These are phyloP conservation scores for Osmozyma mogii DNA, from an alignment of 805 yeast species.

Conservation along the genomic window DNA sequence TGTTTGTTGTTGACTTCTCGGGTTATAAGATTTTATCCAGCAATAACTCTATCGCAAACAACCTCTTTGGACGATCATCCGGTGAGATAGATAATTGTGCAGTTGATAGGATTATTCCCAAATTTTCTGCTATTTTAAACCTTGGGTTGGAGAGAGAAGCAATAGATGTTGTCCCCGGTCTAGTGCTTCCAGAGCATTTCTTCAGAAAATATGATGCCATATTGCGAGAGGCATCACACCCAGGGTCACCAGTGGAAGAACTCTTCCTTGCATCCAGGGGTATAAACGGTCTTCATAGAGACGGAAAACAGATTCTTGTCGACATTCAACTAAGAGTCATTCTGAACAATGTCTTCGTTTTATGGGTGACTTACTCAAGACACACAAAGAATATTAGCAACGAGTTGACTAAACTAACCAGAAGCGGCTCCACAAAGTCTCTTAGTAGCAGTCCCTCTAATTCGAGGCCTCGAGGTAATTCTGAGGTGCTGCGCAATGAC, in stretches of 20 bases:
- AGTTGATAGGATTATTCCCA: conserved; percentile 55
- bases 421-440: conserved; percentile 11
- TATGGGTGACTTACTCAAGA: conserved; percentile 86
- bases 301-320: conserved; percentile 56
- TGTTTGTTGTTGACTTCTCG: conserved; percentile 56
- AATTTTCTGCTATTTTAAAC: conserved; percentile 42
- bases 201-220: conserved; percentile 63
- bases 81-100: conserved; percentile 32
- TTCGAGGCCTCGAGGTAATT: not conserved
- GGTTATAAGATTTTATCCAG: conserved; percentile 54
- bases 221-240: conserved; percentile 11
- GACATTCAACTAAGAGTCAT: conserved; percentile 79
- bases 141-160: conserved; percentile 25
- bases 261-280: conserved; percentile 59
- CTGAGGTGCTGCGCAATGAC: conserved; percentile 5
- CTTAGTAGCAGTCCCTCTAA: not conserved
- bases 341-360: conserved; percentile 45
- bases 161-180: conserved; percentile 42
- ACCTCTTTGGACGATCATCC: conserved; percentile 64
- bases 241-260: conserved; percentile 34
- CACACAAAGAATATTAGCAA: conserved; percentile 16
- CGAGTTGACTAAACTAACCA: conserved; percentile 19
- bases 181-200: conserved; percentile 86
- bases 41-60: conserved; percentile 70
- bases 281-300: conserved; percentile 58